Evolutionary conservation across 164 flowering plant genomes (phyloP).

Genomic region (Litsea cubeba): DNA sequence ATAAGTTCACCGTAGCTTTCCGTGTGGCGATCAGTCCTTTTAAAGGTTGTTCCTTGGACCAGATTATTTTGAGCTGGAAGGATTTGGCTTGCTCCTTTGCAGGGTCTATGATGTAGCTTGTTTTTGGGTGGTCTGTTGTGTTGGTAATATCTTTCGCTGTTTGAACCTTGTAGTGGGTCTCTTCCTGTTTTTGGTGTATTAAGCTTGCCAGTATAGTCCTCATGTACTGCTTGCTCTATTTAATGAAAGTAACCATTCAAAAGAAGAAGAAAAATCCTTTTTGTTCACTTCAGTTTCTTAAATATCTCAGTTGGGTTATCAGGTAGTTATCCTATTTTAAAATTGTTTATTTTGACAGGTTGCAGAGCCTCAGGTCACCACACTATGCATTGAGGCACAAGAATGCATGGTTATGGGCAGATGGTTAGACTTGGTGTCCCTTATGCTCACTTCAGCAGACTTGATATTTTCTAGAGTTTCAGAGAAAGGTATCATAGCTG

Average conservation of each 20-base stretch:
- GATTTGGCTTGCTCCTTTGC: too few species aligned
- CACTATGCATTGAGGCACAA: constrained; percentile 76
- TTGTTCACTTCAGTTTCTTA: background rate
- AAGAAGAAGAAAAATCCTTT: background rate
- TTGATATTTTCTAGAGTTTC: constrained; percentile 69
- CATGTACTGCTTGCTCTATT: background rate
- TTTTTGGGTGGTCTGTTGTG: too few species aligned
- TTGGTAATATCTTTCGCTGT: background rate
- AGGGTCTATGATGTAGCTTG: too few species aligned
- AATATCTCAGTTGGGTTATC: background rate
- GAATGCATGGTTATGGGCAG: constrained; percentile 61
- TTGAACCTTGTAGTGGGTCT: background rate
- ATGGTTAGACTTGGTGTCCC: constrained; percentile 81
- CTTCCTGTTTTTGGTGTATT: background rate
- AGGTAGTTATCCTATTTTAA: background rate
- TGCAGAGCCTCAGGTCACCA: constrained; percentile 60
- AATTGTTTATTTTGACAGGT: constrained; percentile 36
- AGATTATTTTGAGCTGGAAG: too few species aligned
- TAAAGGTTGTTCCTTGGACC: too few species aligned
- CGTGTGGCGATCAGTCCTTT: too few species aligned
- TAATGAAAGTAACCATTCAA: background rate
- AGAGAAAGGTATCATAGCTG: constrained; percentile 61
- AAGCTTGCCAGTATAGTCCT: background rate
- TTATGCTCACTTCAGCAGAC: constrained; percentile 90
- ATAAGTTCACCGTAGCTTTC: too few species aligned